A percentile compares a stretch with the other conserved stretches of the same genome.
Conservation (phyloP, 2,329 filamentous ascomycete genomes). For the Pseudogymnoascus sp. region DNA sequence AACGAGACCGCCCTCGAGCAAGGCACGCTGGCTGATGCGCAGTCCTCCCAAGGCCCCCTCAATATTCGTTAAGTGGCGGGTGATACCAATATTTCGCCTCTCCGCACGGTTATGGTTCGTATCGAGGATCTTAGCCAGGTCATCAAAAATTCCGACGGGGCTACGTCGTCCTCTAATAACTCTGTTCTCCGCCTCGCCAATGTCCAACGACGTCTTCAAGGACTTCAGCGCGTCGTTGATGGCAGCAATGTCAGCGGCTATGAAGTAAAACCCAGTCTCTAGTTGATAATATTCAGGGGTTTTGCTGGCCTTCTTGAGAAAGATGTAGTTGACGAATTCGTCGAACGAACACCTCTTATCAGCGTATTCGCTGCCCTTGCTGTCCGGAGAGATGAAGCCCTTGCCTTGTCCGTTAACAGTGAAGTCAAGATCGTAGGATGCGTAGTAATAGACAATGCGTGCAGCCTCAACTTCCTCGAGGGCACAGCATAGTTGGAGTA, state of each 20-base stretch:
- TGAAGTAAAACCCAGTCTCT: not conserved
- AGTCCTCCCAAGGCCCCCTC: not conserved
- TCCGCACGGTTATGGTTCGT: not conserved
- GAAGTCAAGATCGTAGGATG: not conserved
- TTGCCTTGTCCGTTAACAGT: not conserved
- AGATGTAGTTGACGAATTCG: not conserved
- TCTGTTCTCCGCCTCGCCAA: not conserved
- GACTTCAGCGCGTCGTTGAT: not conserved
- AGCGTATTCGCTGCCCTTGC: not conserved
- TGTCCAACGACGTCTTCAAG: not conserved
- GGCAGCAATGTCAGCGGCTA: not conserved
- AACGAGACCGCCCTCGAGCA: not conserved
- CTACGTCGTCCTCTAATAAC: not conserved
- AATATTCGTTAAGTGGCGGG: not conserved
- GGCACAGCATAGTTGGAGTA: not conserved
- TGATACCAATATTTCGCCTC: not conserved
- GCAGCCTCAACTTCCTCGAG: not conserved
- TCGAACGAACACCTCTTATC: not conserved
- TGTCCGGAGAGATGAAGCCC: not conserved
- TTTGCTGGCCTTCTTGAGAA: not conserved
- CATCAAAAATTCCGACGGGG: not conserved
- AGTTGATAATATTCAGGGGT: not conserved
- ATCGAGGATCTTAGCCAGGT: not conserved
- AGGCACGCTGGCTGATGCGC: not conserved
- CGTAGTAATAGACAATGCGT: not conserved